Percentiles rank a stretch among this genome's conserved stretches.
Conservation (phyloP, 352 stramenopile genomes). For the Phytophthora pluvialis region DNA sequence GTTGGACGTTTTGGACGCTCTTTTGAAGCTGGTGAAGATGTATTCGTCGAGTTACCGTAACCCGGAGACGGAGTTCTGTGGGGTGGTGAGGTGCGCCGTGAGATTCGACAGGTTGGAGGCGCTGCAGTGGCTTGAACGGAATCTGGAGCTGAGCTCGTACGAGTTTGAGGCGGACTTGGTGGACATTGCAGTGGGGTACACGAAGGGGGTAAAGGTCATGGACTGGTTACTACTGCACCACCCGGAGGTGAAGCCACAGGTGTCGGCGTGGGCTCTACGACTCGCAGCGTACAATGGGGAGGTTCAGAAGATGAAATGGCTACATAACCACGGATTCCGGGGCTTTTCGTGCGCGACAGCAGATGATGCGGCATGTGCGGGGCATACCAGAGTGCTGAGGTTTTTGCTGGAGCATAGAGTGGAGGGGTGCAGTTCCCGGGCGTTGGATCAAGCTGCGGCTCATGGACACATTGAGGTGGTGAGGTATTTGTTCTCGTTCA, state of each 20-base stretch:
- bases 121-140: slow-evolving; percentile 35
- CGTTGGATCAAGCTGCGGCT: slow-evolving; percentile 57
- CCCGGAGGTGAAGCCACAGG: slow-evolving; percentile 5
- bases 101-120: slow-evolving; percentile 32
- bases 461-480: slow-evolving; percentile 61
- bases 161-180: slow-evolving; percentile 36
- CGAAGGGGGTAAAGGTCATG: slow-evolving; percentile 28
- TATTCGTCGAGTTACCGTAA: slow-evolving; percentile 21
- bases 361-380: slow-evolving; percentile 35
- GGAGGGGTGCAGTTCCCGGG: slow-evolving; percentile 46
- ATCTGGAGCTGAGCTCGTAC: slow-evolving; percentile 25
- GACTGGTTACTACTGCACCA: slow-evolving; percentile 34
- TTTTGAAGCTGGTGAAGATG: slow-evolving; percentile 13
- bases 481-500: slow-evolving; percentile 46
- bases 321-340: slow-evolving; percentile 32
- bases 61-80: slow-evolving; percentile 33
- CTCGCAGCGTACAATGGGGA: slow-evolving; percentile 37
- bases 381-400: slow-evolving; percentile 48
- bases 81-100: slow-evolving; percentile 36
- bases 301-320: slow-evolving; percentile 37
- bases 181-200: slow-evolving; percentile 40
- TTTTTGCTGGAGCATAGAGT: slow-evolving; percentile 48
- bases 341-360: slow-evolving; percentile 34
- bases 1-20: slow-evolving; percentile 20
- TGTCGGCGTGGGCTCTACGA: slow-evolving; percentile 35